Percentiles rank a stretch among this genome's conserved stretches.
Conservation (phyloP, 345 rosid genomes). For the Moringa oleifera region DNA sequence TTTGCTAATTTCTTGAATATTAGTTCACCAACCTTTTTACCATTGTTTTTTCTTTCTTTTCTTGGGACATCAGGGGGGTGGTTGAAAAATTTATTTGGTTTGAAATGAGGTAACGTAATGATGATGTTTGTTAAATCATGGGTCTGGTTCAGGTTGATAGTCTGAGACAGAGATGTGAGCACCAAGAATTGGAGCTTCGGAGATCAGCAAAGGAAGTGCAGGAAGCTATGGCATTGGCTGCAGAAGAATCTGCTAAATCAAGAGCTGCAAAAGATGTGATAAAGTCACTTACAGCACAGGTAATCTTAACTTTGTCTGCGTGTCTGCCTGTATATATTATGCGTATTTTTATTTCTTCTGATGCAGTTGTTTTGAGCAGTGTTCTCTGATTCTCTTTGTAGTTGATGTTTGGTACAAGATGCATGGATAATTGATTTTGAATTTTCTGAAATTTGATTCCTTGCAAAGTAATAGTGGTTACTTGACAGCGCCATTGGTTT, state of each 20-base stretch:
- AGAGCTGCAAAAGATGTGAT: constrained; percentile 95
- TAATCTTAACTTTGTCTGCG: constrained; percentile 6
- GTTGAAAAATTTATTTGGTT: not conserved
- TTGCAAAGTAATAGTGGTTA: not conserved
- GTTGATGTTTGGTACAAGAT: no score
- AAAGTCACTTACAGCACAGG: constrained; percentile 92
- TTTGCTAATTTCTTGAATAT: constrained; percentile 13
- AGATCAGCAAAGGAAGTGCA: constrained; percentile 73
- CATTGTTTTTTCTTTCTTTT: not conserved
- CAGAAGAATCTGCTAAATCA: constrained; percentile 79
- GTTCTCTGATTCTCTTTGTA: no score
- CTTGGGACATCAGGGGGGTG: not conserved
- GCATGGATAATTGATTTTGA: not conserved
- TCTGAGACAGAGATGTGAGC: constrained; percentile 68
- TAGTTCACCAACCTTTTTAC: not conserved
- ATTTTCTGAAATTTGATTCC: not conserved
- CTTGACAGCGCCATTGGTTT: not conserved
- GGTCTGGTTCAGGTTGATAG: constrained; percentile 56
- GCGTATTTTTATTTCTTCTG: no score
- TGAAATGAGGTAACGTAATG: no score
- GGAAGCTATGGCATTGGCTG: constrained; percentile 67
- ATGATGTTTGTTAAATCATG: constrained; percentile 8
- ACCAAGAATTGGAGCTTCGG: constrained; percentile 82
- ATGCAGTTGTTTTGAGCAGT: no score
- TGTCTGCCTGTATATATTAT: no score